Evolutionary conservation across 768 basidiomycete species (phyloP).

Genomic region (Thelephora ganbajun): DNA sequence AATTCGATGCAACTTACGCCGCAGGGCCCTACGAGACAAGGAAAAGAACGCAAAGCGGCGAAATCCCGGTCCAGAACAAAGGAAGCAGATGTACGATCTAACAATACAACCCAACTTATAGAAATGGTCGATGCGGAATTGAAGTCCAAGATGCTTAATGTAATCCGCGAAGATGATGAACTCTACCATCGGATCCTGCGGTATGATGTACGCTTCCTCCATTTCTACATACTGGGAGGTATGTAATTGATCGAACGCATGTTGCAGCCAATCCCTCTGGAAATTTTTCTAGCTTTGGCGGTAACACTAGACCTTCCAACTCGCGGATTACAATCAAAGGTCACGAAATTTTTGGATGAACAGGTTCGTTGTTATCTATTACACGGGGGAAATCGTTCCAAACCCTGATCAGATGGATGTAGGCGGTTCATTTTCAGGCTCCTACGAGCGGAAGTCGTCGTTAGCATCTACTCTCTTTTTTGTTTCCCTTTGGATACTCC

Average conservation of each 20-base stretch:
- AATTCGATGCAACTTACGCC: neutral
- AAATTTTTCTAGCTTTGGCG: slow-evolving; percentile 33
- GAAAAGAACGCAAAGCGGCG: neutral
- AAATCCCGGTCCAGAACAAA: slow-evolving; percentile 2
- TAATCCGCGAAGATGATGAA: slow-evolving; percentile 28
- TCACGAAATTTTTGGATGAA: slow-evolving; percentile 41
- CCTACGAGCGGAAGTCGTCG: too few species aligned
- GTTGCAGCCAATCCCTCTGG: slow-evolving; percentile 42
- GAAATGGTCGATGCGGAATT: slow-evolving; percentile 19
- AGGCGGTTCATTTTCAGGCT: too few species aligned
- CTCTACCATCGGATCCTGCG: slow-evolving; percentile 47
- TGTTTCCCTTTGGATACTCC: too few species aligned
- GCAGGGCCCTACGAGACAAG: neutral
- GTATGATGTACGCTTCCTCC: slow-evolving; percentile 36
- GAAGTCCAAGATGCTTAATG: slow-evolving; percentile 25
- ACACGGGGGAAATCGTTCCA: too few species aligned
- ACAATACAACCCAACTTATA: slow-evolving; percentile 7
- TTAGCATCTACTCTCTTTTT: too few species aligned
- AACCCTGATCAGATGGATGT: too few species aligned
- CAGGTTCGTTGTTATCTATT: slow-evolving; percentile 23
- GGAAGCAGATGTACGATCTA: slow-evolving; percentile 2
- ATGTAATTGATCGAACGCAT: neutral
- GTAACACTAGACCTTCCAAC: slow-evolving; percentile 15
- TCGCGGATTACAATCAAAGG: slow-evolving; percentile 22
- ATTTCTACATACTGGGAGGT: neutral